phyloP scores from a whole-genome alignment of 805 yeast genomes.

The Nakazawaea wickerhamii region DNA sequence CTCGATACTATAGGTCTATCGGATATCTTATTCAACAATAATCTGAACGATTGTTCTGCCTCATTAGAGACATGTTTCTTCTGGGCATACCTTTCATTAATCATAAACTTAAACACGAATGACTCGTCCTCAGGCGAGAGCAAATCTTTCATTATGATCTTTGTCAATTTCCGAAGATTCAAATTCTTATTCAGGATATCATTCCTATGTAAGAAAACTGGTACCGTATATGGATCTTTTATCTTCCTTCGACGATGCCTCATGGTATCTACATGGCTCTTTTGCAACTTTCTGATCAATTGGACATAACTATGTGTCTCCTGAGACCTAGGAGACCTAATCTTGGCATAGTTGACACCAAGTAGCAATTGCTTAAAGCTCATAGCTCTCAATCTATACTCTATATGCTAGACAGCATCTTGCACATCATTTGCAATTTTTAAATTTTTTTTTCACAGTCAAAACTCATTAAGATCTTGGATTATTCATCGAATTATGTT shows the following conservation, averaged over 20 bases:
- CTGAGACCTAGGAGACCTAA: conserved; percentile 3
- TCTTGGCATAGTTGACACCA: conserved; percentile 6
- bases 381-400: not conserved
- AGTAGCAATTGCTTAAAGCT: conserved; percentile 4
- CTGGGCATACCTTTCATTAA: conserved; percentile 5
- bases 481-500: too few species aligned
- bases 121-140: not conserved
- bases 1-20: conserved; percentile 1
- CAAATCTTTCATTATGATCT: conserved; percentile 8
- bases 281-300: conserved; percentile 1
- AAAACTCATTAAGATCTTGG: too few species aligned
- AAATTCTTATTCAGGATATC: conserved; percentile 6
- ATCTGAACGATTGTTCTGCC: conserved; percentile 5
- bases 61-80: not conserved
- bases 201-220: conserved; percentile 9
- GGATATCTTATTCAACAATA: conserved; percentile 7
- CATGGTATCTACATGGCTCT: conserved; percentile 7
- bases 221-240: conserved; percentile 5
- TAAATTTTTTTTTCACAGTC: not conserved
- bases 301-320: not conserved
- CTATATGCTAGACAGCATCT: too few species aligned
- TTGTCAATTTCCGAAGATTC: conserved; percentile 6
- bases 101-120: conserved; percentile 4
- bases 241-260: conserved; percentile 4
- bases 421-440: not conserved